phyloP scores from a whole-genome alignment of 495 filamentous ascomycete genomes.

The Penicillium salamii region DNA sequence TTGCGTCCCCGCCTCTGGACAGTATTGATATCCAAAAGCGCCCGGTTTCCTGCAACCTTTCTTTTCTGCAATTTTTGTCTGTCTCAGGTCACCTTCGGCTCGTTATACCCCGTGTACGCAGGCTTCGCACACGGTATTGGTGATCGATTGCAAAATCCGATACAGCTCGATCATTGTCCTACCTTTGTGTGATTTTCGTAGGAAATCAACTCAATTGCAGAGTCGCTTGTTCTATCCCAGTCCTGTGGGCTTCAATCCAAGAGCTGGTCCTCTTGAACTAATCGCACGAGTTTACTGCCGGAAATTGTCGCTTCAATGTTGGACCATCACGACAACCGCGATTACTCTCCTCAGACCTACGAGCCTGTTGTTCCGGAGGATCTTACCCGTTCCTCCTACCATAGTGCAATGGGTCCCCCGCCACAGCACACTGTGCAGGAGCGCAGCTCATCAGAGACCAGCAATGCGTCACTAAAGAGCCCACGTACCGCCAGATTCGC shows the following conservation, averaged over 20 bases:
- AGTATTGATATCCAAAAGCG: conserved; percentile 37
- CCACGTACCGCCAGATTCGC: conserved; percentile 84
- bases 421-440: conserved; percentile 22
- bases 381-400: conserved; percentile 30
- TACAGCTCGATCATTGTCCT: conserved; percentile 22
- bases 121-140: conserved; percentile 32
- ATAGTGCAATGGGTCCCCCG: conserved; percentile 29
- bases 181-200: conserved; percentile 8
- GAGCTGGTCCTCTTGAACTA: conserved; percentile 39
- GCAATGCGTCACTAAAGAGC: conserved; percentile 67
- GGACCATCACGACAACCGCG: conserved; percentile 22
- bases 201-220: conserved; percentile 12
- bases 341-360: conserved; percentile 31
- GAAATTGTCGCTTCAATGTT: conserved; percentile 24
- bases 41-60: conserved; percentile 15
- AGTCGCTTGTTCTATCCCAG: conserved; percentile 1
- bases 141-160: conserved; percentile 18
- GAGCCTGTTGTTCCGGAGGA: conserved; percentile 34
- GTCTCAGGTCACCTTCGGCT: conserved; percentile 6
- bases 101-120: conserved; percentile 32
- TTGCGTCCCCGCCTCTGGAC: conserved; percentile 10
- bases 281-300: conserved; percentile 7
- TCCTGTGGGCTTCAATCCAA: conserved; percentile 9
- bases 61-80: conserved; percentile 13
- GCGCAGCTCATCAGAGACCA: conserved; percentile 36